Percentiles rank a stretch among this genome's conserved stretches.
Evolutionary conservation across 2,329 filamentous ascomycete genomes (phyloP).

Genomic region (Fusarium sp.): DNA sequence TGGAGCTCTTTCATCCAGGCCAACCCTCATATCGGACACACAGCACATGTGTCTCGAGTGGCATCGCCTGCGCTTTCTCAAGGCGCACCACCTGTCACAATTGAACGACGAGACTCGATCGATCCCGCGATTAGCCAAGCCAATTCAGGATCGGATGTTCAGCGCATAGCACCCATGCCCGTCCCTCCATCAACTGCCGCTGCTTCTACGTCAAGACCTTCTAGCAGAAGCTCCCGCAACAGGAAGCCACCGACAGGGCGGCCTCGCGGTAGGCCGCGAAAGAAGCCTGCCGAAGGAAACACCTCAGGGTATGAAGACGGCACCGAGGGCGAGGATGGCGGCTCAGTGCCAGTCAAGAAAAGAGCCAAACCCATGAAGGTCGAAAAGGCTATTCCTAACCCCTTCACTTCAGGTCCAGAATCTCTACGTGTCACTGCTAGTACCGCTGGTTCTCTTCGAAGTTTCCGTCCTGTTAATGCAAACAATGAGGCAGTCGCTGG

Average conservation of each 20-base stretch:
- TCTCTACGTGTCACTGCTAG: constrained; percentile 90
- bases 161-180: constrained; percentile 48
- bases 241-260: constrained; percentile 60
- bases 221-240: constrained; percentile 62
- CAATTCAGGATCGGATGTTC: constrained; percentile 42
- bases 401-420: constrained; percentile 77
- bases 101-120: constrained; percentile 42
- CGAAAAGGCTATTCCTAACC: constrained; percentile 74
- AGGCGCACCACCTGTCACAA: constrained; percentile 34
- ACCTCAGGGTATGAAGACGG: constrained; percentile 77
- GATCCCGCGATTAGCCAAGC: constrained; percentile 29
- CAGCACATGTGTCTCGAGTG: constrained; percentile 45
- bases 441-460: constrained; percentile 85
- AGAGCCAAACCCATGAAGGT: constrained; percentile 79
- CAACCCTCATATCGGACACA: constrained; percentile 64
- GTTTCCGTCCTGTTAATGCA: constrained; percentile 76
- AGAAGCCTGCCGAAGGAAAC: constrained; percentile 67
- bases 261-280: constrained; percentile 64
- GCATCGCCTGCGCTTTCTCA: constrained; percentile 51
- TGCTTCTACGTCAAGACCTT: constrained; percentile 58
- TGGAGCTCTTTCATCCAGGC: constrained; percentile 82
- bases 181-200: constrained; percentile 38
- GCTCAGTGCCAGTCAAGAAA: constrained; percentile 61
- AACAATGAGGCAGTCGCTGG: constrained; percentile 53
- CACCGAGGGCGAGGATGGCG: constrained; percentile 65